phyloP scores from a whole-genome alignment of 148 eudicot genomes.

The Rhododendron mucronatum region DNA sequence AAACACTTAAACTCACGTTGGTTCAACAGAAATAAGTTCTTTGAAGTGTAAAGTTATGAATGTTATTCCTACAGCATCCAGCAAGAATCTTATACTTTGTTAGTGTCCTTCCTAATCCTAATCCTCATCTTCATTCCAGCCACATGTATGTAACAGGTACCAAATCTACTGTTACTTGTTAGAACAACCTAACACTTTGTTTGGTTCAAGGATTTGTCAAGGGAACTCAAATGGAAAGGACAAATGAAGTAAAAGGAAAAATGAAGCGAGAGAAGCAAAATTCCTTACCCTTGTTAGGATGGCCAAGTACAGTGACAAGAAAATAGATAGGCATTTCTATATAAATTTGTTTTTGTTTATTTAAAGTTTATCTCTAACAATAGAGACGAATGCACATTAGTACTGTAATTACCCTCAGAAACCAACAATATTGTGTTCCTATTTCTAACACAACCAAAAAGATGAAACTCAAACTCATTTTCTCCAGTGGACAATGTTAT shows the following conservation, averaged over 20 bases:
- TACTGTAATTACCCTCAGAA: neutral
- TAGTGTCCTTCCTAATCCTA: neutral
- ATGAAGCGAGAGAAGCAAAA: neutral
- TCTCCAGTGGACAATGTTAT: neutral
- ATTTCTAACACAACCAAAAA: neutral
- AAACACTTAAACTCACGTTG: constrained; percentile 6
- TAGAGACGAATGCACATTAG: neutral
- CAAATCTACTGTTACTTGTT: neutral
- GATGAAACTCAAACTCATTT: neutral
- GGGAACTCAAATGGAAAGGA: neutral
- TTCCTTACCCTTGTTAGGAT: neutral
- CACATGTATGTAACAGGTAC: neutral
- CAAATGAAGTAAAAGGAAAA: neutral
- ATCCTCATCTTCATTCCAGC: neutral
- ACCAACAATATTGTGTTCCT: neutral
- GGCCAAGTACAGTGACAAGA: neutral
- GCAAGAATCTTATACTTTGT: neutral
- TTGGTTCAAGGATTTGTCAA: neutral
- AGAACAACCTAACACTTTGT: neutral
- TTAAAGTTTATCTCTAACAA: neutral
- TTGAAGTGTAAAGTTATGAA: neutral
- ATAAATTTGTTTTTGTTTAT: neutral
- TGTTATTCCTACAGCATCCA: neutral
- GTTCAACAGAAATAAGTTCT: constrained; percentile 3
- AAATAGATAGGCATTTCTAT: neutral